Evolutionary conservation across 306 rosid species (phyloP).

Genomic region (Begonia fuchsioides): DNA sequence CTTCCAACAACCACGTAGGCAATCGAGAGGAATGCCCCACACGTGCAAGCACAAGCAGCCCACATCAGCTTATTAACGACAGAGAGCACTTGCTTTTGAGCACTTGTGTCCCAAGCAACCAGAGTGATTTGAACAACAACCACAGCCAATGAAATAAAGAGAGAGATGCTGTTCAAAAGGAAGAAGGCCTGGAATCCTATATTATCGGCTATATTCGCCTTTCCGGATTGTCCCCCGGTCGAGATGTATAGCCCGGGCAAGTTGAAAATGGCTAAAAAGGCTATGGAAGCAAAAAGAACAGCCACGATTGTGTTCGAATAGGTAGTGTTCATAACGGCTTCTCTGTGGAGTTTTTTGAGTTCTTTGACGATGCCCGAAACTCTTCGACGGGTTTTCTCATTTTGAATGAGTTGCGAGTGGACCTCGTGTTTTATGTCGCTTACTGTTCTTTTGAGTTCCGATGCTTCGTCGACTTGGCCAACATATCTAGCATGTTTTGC

Average conservation of each 20-base stretch:
- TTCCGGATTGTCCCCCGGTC: conserved; percentile 26
- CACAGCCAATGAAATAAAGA: conserved; percentile 85
- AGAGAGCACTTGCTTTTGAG: conserved; percentile 86
- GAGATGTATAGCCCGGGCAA: conserved; percentile 67
- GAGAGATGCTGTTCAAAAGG: conserved; percentile 69
- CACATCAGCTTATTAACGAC: conserved; percentile 94
- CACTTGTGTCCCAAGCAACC: conserved; percentile 95
- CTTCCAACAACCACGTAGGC: conserved; percentile 70
- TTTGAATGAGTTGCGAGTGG: conserved; percentile 64
- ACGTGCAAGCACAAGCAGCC: conserved; percentile 94
- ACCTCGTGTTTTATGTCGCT: conserved; percentile 95
- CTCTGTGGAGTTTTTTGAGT: conserved; percentile 78
- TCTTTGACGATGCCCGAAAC: conserved; percentile 96
- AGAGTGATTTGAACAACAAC: conserved; percentile 94
- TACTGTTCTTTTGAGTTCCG: conserved; percentile 89
- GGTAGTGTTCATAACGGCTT: conserved; percentile 86
- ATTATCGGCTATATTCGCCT: conserved; percentile 40
- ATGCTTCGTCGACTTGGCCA: conserved; percentile 75
- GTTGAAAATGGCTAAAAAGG: conserved; percentile 89
- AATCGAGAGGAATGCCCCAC: conserved; percentile 69
- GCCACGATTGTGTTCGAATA: conserved; percentile 80
- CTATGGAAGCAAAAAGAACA: conserved; percentile 87
- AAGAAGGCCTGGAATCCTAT: conserved; percentile 64
- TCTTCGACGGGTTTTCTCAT: conserved; percentile 64
- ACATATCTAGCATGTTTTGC: conserved; percentile 75